phyloP scores from a whole-genome alignment of 306 rosid species.

The Boehmeria nivea region DNA sequence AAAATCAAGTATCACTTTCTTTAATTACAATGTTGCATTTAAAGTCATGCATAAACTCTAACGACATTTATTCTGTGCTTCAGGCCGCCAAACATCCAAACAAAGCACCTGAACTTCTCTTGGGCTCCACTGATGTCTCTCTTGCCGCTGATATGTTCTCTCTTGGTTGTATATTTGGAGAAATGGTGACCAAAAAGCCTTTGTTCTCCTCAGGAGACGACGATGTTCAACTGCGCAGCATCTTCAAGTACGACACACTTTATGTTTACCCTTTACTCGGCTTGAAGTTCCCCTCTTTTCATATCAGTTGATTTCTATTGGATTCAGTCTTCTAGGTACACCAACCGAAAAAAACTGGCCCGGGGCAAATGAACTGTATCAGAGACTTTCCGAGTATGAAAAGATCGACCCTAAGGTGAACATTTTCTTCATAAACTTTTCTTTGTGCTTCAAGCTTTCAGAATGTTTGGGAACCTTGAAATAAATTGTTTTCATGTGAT shows the following conservation, averaged over 20 bases:
- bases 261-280: neutral
- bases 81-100: neutral
- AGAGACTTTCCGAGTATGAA: too few species aligned
- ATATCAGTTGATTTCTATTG: neutral
- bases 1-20: too few species aligned
- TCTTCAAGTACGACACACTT: neutral
- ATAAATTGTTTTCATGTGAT: too few species aligned
- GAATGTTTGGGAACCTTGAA: too few species aligned
- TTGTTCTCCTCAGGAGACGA: neutral
- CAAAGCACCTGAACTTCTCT: constrained; percentile 6
- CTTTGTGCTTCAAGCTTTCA: too few species aligned
- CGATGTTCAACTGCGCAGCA: neutral
- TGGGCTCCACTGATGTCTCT: neutral
- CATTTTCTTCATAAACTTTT: too few species aligned
- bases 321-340: neutral
- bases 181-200: neutral
- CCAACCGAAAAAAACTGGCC: neutral
- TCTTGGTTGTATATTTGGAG: neutral
- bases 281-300: neutral
- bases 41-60: too few species aligned
- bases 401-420: too few species aligned
- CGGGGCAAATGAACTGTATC: too few species aligned
- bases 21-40: too few species aligned
- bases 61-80: too few species aligned
- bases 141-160: neutral